Evolutionary conservation across 2,329 filamentous ascomycete species (phyloP), one percentile per base, ranked within the genome.

Genomic region (Cercospora nicotianae): DNA sequence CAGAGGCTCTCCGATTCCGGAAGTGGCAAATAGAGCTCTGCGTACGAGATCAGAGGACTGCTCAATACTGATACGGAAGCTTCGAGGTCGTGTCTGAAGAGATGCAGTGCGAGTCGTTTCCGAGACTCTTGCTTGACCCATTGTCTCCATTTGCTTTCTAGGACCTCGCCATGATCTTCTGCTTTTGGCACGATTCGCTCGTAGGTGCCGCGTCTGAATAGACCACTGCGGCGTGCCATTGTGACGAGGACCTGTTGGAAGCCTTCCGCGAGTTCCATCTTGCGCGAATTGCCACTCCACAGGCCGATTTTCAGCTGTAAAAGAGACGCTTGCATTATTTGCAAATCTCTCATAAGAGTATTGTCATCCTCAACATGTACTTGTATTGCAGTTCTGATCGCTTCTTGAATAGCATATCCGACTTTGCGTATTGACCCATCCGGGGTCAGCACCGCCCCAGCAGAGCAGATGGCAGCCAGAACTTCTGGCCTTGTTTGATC

Each of bases 111-210:
- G 2, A 93, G 84, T 80, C 89, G 84, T 75, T 91, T 90, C 80
- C 87, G 90, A 3, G 87, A 88, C 74, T 92, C 90, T 67, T 86
- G 81, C 58, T 87, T 82, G 13, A 86, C 83, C 90, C 90, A 92
- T 26, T 79, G 78, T 65, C 80, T 82, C 90, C 90, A 92, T 72
- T 91, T 91, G 3, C 82, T 79, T 66, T 90, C 84, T 0, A 93
- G 79, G 2, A 79, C 79, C 18, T 86, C 77, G 1, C 86, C 87
- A 23, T 86, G 80, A 65, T 91, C 89, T 1, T 84, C 82, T 0
- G 82, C 74, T n/a, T 79, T 75, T 1, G 87, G 84, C 0, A 80
- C 75, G 13, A 90, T 82, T 2, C 80, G 76, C 1, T 77, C 76
- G 51, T 79, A 79, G 8, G 75, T 77, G 12, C 77, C 76, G 10